Percentiles rank a stretch among this genome's conserved stretches.
These are phyloP conservation scores for Biancaea sappan DNA, from an alignment of 306 rosid species.

Conservation along the genomic window DNA sequence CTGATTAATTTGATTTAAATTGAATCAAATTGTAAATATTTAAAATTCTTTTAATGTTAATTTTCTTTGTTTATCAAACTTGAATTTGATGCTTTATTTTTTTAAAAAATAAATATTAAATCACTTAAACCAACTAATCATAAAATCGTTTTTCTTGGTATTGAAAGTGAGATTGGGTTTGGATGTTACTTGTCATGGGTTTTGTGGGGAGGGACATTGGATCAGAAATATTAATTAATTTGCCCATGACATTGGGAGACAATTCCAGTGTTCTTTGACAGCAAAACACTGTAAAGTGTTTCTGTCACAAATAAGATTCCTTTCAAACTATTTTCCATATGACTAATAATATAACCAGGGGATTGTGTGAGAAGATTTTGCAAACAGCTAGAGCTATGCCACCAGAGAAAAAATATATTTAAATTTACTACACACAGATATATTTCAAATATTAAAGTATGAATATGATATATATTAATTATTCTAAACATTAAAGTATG, in stretches of 20 bases:
- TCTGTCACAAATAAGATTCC: slow-evolving; percentile 36
- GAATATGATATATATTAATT: too few relatives aligned
- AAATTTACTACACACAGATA: slow-evolving; percentile 12
- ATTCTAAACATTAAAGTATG: too few relatives aligned
- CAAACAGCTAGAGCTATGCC: not conserved
- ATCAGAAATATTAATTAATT: slow-evolving; percentile 30
- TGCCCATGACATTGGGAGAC: slow-evolving; percentile 23
- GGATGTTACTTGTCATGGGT: slow-evolving; percentile 42
- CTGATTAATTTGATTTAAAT: too few relatives aligned
- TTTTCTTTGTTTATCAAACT: too few relatives aligned
- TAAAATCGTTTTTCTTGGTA: too few relatives aligned
- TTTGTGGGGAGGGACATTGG: slow-evolving; percentile 11
- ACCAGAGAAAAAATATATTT: not conserved
- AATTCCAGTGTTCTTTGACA: slow-evolving; percentile 21
- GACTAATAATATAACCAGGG: not conserved
- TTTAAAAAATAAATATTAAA: too few relatives aligned
- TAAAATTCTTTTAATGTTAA: too few relatives aligned
- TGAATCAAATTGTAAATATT: too few relatives aligned
- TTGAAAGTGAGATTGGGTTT: slow-evolving; percentile 25
- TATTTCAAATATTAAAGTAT: too few relatives aligned
- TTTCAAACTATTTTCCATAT: not conserved
- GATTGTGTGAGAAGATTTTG: not conserved
- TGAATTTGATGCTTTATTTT: too few relatives aligned
- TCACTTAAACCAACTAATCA: too few relatives aligned
- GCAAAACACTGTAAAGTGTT: slow-evolving; percentile 35